Conservation (phyloP, 345 rosid species). For the Brassica napus region DNA sequence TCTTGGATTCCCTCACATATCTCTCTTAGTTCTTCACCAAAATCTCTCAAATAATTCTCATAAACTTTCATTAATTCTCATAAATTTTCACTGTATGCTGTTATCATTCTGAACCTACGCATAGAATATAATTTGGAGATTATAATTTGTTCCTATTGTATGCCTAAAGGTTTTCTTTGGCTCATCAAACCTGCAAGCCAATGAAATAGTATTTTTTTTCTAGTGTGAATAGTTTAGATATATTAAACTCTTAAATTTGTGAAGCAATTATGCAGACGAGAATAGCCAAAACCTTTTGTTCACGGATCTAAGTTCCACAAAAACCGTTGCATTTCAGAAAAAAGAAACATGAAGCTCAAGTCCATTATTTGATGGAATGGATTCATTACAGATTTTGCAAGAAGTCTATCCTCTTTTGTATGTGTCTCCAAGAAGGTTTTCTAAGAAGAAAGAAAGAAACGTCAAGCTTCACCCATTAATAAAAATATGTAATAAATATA, state of each 20-base stretch:
- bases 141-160: not conserved
- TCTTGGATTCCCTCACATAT: too few relatives aligned
- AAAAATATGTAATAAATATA: not conserved
- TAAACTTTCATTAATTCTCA: too few relatives aligned
- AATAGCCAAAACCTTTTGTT: not conserved
- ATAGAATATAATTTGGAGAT: too few relatives aligned
- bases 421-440: not conserved
- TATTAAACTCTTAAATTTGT: not conserved
- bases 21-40: too few relatives aligned
- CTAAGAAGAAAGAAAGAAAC: not conserved
- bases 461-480: not conserved
- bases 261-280: not conserved
- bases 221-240: not conserved
- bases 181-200: not conserved
- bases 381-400: not conserved
- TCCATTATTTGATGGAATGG: not conserved
- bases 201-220: not conserved
- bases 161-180: not conserved
- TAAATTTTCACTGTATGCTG: not conserved
- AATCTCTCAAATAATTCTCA: too few relatives aligned
- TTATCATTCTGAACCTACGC: too few relatives aligned
- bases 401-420: not conserved
- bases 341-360: not conserved
- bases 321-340: not conserved
- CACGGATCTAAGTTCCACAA: not conserved